Conservation (phyloP, 2,329 filamentous ascomycete species). For the Aureobasidium lini region DNA sequence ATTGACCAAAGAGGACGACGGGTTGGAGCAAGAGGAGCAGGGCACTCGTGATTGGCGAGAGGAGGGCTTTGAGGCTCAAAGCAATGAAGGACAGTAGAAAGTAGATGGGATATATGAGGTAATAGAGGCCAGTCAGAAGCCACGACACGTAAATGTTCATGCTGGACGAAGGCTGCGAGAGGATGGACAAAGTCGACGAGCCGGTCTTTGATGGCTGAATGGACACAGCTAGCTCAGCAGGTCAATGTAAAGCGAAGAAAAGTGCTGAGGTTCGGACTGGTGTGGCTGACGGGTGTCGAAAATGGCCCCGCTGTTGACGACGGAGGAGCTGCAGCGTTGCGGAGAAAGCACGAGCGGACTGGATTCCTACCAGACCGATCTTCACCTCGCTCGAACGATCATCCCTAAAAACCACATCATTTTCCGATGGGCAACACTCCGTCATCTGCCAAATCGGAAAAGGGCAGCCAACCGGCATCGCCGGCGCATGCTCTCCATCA, state of each 20-base stretch:
- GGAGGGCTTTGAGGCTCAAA: constrained; percentile 32
- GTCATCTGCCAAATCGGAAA: constrained; percentile 24
- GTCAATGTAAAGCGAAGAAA: background rate
- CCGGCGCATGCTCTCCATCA: constrained; percentile 7
- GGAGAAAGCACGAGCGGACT: constrained; percentile 9
- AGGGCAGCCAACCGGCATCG: constrained; percentile 11
- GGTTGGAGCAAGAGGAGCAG: constrained; percentile 45
- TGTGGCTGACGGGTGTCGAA: background rate
- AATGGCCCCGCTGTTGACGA: background rate
- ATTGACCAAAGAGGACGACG: constrained; percentile 38
- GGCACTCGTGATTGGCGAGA: constrained; percentile 42
- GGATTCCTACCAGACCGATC: background rate
- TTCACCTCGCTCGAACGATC: background rate
- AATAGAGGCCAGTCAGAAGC: constrained; percentile 28
- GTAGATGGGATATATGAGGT: constrained; percentile 32
- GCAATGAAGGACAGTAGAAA: constrained; percentile 33
- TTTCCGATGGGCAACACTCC: constrained; percentile 41
- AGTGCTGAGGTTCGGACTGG: background rate
- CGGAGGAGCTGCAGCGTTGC: background rate
- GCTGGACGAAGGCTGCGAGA: background rate
- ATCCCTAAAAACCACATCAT: background rate
- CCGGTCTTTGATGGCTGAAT: background rate
- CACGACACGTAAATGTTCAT: constrained; percentile 28
- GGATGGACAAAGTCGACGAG: background rate
- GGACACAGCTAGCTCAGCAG: background rate